Percentiles rank a stretch among this genome's conserved stretches.
Evolutionary conservation across 148 eudicot genomes (phyloP).

Genomic region (Nepenthes mirabilis): DNA sequence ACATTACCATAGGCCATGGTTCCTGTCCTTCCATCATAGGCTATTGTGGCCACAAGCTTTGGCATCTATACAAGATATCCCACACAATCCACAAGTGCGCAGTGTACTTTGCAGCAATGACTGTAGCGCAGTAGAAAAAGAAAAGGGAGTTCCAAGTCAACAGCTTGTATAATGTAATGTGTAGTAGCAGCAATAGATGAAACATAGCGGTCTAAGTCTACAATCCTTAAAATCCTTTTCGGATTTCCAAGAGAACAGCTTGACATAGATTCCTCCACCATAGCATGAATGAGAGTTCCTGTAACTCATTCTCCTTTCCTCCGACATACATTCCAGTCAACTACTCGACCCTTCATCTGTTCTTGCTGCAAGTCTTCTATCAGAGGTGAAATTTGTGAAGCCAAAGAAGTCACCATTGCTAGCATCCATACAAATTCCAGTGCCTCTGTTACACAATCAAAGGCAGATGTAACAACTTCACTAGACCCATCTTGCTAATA

Average conservation of each 20-base stretch:
- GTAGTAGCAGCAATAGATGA: constrained; percentile 89
- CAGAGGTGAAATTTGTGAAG: constrained; percentile 95
- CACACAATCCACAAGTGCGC: constrained; percentile 99
- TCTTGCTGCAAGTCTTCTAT: constrained; percentile 76
- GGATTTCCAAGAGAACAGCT: constrained; percentile 92
- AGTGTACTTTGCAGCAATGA: constrained; percentile 79
- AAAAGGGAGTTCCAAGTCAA: constrained; percentile 85
- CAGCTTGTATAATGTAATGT: constrained; percentile 66
- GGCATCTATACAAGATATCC: constrained; percentile 98
- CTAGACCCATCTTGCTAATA: constrained; percentile 98
- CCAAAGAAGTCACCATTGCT: constrained; percentile 94
- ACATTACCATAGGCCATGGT: constrained; percentile 62
- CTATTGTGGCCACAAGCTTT: constrained; percentile 90
- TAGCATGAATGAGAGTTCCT: constrained; percentile 43
- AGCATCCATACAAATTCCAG: constrained; percentile 99
- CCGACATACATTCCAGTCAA: constrained; percentile 98
- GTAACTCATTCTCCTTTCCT: constrained; percentile 99
- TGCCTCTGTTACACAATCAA: constrained; percentile 94
- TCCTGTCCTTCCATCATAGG: constrained; percentile 92
- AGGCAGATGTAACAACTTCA: constrained; percentile 79
- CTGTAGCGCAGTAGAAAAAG: constrained; percentile 92
- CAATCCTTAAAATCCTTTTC: constrained; percentile 82
- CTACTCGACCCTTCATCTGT: constrained; percentile 89
- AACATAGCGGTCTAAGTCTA: constrained; percentile 94
- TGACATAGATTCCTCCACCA: constrained; percentile 96